These are phyloP conservation scores for Cystofilobasidium macerans DNA, from an alignment of 768 basidiomycete genomes.

Conservation along the genomic window DNA sequence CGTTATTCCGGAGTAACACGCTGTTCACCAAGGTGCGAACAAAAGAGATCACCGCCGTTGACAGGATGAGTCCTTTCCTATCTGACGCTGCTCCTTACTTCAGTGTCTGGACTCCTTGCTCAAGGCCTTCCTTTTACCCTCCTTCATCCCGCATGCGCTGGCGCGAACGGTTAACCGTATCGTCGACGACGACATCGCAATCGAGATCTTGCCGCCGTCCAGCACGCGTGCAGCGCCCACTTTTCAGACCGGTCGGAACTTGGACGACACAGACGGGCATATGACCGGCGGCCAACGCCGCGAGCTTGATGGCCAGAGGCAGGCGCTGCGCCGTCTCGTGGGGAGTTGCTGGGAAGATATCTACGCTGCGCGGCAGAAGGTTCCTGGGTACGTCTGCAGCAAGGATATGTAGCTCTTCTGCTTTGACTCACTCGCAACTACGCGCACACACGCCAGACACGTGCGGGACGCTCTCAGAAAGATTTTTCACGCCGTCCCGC, in stretches of 20 bases:
- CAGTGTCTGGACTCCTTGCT: slow-evolving; percentile 72
- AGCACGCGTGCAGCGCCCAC: slow-evolving; percentile 15
- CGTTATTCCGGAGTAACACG: slow-evolving; percentile 50
- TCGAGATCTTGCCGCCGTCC: slow-evolving; percentile 71
- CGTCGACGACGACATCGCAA: slow-evolving; percentile 58
- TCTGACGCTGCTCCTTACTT: slow-evolving; percentile 33
- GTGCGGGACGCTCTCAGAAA: slow-evolving; percentile 4
- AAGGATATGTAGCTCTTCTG: neutral
- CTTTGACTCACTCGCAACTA: no score
- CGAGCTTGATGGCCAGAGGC: slow-evolving; percentile 63
- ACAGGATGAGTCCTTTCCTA: neutral
- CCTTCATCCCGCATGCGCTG: slow-evolving; percentile 53
- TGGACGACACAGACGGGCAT: slow-evolving; percentile 51
- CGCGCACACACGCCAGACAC: neutral
- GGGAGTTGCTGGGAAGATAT: slow-evolving; percentile 46
- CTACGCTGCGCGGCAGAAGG: neutral
- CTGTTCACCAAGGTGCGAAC: slow-evolving; percentile 41
- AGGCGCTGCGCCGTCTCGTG: slow-evolving; percentile 48
- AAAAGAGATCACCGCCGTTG: neutral
- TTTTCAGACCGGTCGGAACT: slow-evolving; percentile 40
- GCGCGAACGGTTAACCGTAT: slow-evolving; percentile 48
- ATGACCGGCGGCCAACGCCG: slow-evolving; percentile 52
- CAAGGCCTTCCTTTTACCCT: slow-evolving; percentile 60
- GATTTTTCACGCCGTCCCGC: neutral
- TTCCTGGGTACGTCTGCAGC: slow-evolving; percentile 4